Evolutionary conservation across 305 asterid species (phyloP).

Genomic region (Euphrasia arctica): DNA sequence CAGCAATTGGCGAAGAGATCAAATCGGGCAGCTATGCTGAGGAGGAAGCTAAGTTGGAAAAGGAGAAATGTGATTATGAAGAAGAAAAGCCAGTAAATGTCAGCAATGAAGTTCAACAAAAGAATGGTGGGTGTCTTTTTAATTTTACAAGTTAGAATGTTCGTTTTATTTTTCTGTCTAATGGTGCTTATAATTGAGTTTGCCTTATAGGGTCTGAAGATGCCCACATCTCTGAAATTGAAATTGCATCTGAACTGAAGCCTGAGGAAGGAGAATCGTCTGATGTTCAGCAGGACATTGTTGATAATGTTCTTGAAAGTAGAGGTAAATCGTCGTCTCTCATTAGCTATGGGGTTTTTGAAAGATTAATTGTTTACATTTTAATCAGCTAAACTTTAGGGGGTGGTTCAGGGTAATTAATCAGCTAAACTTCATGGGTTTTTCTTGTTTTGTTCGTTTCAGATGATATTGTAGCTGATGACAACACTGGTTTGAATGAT

Average conservation of each 20-base stretch:
- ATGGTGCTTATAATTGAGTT: background rate
- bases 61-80: conserved; percentile 14
- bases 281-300: background rate
- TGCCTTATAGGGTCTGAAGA: conserved; percentile 7
- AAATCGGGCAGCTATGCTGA: conserved; percentile 3
- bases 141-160: background rate
- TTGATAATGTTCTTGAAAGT: conserved; percentile 15
- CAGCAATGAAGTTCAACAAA: conserved; percentile 16
- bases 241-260: conserved; percentile 16
- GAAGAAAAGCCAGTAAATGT: conserved; percentile 5
- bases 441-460: background rate
- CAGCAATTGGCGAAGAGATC: conserved; percentile 10
- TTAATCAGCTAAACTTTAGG: no score
- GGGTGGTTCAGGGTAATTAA: no score
- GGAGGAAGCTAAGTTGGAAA: conserved; percentile 8
- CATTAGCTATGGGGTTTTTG: background rate
- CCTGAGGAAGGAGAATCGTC: background rate
- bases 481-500: conserved; percentile 1
- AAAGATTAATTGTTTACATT: background rate
- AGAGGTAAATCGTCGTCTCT: conserved; percentile 16
- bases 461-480: conserved; percentile 12
- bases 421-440: no score
- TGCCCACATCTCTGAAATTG: conserved; percentile 15
- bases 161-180: background rate
- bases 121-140: conserved; percentile 14